Evolutionary conservation across 1,284 basidiomycete genomes (phyloP), one percentile per base, ranked within the genome.

Genomic region (Pseudozyma hubeiensis): DNA sequence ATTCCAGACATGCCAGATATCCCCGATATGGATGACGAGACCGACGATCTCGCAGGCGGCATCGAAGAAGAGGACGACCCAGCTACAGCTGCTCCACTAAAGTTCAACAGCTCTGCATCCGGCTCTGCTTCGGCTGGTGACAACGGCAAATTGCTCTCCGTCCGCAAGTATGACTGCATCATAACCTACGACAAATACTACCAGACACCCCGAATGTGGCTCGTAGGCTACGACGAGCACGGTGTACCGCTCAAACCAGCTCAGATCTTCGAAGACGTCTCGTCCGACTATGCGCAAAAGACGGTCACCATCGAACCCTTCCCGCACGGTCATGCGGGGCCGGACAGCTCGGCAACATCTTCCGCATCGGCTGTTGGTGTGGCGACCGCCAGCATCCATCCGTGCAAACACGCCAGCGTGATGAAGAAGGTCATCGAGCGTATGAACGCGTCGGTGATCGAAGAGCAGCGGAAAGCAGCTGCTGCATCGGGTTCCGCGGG

Each of bases 361-460:
- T 50, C 53, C 3, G 53, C 61, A 3, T 37, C 56, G n/a, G 49
- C 53, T 4, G 68, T 58, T 1, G 68, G 73, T 5, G 73, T 64
- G 9, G 68, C 66, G 6, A 75, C 78, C 19, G 80, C 81, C 24
- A 80, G 94, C 93, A 95, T 99, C 10, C 96, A 99, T 84, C 96
- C 96, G 1, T 99, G 96, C 90, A 97, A 97, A 85, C 96, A 99
- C 84, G 93, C 95, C 0, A 93, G 91, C 84, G 97, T 99, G 57
- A 99, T 99, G 97, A 97, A 97, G 88, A 99, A 98, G 86, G 94
- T 99, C 75, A 97, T 99, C 81, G 95, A 97, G 85, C 89, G 95
- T 58, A 98, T 99, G 94, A 97, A 98, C 85, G 90, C 68, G 0
- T 78, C 72, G 24, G 82, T 85, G 16, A 66, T 81, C 17, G 82